phyloP scores from a whole-genome alignment of 2,329 filamentous ascomycete species.

The Colletotrichum magnum region DNA sequence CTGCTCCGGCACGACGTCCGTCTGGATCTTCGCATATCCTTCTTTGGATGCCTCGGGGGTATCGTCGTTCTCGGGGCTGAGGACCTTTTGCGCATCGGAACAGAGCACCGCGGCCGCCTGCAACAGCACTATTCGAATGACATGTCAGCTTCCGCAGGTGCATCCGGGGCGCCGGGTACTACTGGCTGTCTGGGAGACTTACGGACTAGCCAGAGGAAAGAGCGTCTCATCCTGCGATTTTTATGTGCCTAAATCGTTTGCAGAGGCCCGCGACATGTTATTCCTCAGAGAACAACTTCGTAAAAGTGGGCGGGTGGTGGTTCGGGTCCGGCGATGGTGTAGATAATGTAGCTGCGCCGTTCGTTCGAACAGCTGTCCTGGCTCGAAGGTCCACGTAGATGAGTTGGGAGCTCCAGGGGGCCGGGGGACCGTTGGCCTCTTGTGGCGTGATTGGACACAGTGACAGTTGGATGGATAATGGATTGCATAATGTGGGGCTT shows the following conservation, averaged over 20 bases:
- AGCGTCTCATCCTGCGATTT: slow-evolving; percentile 56
- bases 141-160: slow-evolving; percentile 30
- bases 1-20: slow-evolving; percentile 49
- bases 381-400: slow-evolving; percentile 40
- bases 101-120: slow-evolving; percentile 56
- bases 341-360: slow-evolving; percentile 16
- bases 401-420: slow-evolving; percentile 25
- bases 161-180: slow-evolving; percentile 3
- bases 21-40: slow-evolving; percentile 50
- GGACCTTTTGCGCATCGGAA: slow-evolving; percentile 56
- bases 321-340: slow-evolving; percentile 2
- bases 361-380: slow-evolving; percentile 41
- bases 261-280: slow-evolving; percentile 41
- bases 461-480: background rate
- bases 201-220: slow-evolving; percentile 59
- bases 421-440: slow-evolving; percentile 16
- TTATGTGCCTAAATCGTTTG: slow-evolving; percentile 49
- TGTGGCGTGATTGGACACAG: slow-evolving; percentile 28
- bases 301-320: background rate
- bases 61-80: slow-evolving; percentile 49
- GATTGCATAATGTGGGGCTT: slow-evolving; percentile 24
- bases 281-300: slow-evolving; percentile 5
- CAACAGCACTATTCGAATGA: slow-evolving; percentile 58
- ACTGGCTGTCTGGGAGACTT: slow-evolving; percentile 43
- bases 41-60: slow-evolving; percentile 47